Percentiles rank a stretch among this genome's conserved stretches.
Evolutionary conservation across 2,329 filamentous ascomycete species (phyloP).

Genomic region (Diaporthe sp.): DNA sequence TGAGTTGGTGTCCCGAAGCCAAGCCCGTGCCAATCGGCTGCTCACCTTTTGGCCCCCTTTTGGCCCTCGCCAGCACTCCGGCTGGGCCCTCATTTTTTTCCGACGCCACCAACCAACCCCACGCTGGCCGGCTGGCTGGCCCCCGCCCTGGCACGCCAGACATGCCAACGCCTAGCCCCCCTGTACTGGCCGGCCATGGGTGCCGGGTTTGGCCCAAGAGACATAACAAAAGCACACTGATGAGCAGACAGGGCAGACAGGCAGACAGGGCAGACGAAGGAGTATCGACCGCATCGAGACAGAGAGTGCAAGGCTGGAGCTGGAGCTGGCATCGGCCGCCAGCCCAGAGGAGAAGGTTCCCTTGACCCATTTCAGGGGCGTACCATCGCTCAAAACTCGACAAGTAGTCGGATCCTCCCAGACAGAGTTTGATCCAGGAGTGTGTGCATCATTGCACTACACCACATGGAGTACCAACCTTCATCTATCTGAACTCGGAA

Average conservation of each 20-base stretch:
- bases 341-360: slow-evolving; percentile 18
- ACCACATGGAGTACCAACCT: background rate
- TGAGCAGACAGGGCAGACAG: background rate
- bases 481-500: slow-evolving; percentile 19
- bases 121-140: background rate
- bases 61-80: background rate
- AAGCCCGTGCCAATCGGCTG: slow-evolving; percentile 25
- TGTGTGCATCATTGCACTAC: background rate
- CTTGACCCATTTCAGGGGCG: slow-evolving; percentile 18
- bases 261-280: no score
- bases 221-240: background rate
- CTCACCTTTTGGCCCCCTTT: slow-evolving; percentile 2
- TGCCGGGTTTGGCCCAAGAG: background rate
- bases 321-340: slow-evolving; percentile 11
- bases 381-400: slow-evolving; percentile 2
- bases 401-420: background rate
- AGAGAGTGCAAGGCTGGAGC: background rate
- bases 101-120: slow-evolving; percentile 10
- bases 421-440: slow-evolving; percentile 29
- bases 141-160: background rate
- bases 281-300: background rate
- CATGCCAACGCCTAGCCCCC: background rate
- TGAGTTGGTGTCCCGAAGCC: background rate
- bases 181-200: background rate
- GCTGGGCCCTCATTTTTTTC: slow-evolving; percentile 3